A percentile compares a stretch with the other conserved stretches of the same genome.
phyloP scores from a whole-genome alignment of 163 green algal species.

The Volvox carteri region DNA sequence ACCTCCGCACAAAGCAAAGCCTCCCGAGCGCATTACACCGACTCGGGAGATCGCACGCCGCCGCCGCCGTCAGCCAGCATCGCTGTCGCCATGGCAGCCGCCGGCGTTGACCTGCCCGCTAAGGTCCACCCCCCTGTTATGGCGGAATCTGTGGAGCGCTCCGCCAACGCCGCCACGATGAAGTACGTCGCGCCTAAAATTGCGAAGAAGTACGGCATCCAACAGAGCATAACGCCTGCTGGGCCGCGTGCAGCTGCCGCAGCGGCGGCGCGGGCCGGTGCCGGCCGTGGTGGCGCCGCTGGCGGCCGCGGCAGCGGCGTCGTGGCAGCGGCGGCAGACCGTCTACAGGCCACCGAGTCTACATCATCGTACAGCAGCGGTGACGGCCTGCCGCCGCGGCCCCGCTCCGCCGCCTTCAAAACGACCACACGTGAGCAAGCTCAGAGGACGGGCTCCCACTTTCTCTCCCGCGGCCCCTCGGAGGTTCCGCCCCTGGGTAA shows the following conservation, averaged over 20 bases:
- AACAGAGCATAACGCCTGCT: constrained; percentile 27
- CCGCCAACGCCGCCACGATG: constrained; percentile 6
- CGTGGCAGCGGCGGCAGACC: neutral
- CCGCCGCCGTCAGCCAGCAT: constrained; percentile 7
- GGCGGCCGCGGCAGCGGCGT: neutral
- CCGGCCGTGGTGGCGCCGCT: neutral
- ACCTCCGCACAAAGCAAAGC: neutral
- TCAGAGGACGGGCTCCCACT: neutral
- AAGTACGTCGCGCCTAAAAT: constrained; percentile 49
- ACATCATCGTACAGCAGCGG: neutral
- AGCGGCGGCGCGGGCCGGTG: neutral
- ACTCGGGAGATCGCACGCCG: constrained; percentile 22
- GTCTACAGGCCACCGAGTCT: neutral
- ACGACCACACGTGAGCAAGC: neutral
- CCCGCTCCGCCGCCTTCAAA: neutral
- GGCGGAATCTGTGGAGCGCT: neutral
- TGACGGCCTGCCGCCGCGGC: constrained; percentile 25
- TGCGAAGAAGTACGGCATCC: constrained; percentile 39
- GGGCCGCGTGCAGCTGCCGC: neutral
- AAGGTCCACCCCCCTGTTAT: neutral
- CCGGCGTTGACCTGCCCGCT: neutral
- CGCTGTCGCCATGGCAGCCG: constrained; percentile 37
- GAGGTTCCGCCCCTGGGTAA: constrained; percentile 9
- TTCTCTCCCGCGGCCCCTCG: neutral
- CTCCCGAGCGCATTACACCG: constrained; percentile 3